phyloP scores from a whole-genome alignment of 1,284 basidiomycete genomes.

The Ustilago hordei region DNA sequence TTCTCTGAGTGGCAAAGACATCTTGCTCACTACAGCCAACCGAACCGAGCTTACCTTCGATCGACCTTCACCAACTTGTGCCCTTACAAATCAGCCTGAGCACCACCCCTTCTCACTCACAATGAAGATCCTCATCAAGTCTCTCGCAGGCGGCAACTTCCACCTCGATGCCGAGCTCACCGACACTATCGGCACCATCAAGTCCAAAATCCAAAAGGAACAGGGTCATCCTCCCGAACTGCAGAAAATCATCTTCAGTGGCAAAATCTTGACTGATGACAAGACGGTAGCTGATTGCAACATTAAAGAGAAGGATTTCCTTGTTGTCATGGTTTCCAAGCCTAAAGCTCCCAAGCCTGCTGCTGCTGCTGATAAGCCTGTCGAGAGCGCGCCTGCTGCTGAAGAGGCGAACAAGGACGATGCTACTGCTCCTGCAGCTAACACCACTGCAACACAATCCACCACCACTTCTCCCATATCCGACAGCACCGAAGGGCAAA shows the following conservation, averaged over 20 bases:
- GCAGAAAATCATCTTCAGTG: conserved; percentile 97
- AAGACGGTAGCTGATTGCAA: conserved; percentile 88
- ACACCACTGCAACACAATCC: conserved; percentile 13
- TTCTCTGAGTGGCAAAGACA: neutral
- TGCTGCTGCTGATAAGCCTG: conserved; percentile 51
- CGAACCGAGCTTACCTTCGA: no score
- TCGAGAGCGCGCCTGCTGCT: conserved; percentile 67
- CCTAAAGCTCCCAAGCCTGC: conserved; percentile 59
- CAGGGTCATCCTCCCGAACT: conserved; percentile 80
- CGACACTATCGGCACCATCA: conserved; percentile 77
- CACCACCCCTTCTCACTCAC: neutral
- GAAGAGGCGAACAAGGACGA: conserved; percentile 18
- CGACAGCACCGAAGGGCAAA: conserved; percentile 8
- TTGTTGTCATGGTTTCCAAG: conserved; percentile 95
- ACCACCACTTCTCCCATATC: conserved; percentile 67
- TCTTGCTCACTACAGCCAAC: no score
- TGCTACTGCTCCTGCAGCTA: neutral
- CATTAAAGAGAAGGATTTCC: conserved; percentile 98
- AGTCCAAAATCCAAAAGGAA: conserved; percentile 82
- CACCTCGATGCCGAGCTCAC: conserved; percentile 64
- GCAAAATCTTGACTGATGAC: conserved; percentile 90
- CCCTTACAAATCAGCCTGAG: no score
- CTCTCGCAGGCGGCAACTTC: conserved; percentile 67
- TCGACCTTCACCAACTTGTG: no score
- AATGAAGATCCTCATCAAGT: conserved; percentile 69